Evolutionary conservation across 1,139 yeast genomes (phyloP).

Genomic region (Pichia sp.): DNA sequence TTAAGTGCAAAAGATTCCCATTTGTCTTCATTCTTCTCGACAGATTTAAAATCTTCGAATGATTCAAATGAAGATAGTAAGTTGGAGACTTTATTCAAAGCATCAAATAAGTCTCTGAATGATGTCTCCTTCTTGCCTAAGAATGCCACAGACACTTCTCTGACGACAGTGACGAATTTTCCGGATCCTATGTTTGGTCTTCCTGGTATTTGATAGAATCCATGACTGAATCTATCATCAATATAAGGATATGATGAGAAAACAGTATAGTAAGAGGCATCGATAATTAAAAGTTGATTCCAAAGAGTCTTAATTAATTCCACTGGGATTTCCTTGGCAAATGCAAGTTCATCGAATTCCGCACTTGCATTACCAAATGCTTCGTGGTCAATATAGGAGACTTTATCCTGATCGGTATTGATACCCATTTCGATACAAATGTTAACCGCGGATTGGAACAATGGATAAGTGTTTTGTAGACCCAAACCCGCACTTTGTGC

Average conservation of each 20-base stretch:
- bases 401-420: slow-evolving; percentile 9
- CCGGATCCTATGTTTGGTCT: neutral
- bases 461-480: slow-evolving; percentile 15
- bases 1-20: slow-evolving; percentile 13
- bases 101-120: slow-evolving; percentile 7
- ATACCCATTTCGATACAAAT: slow-evolving; percentile 14
- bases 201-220: slow-evolving; percentile 6
- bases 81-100: neutral
- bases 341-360: slow-evolving; percentile 1
- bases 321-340: slow-evolving; percentile 9
- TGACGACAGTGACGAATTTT: neutral
- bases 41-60: slow-evolving; percentile 5
- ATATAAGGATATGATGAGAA: slow-evolving; percentile 9
- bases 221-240: slow-evolving; percentile 16
- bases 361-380: neutral
- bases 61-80: slow-evolving; percentile 1
- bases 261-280: slow-evolving; percentile 10
- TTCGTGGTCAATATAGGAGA: slow-evolving; percentile 4
- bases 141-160: slow-evolving; percentile 6
- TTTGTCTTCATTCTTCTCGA: slow-evolving; percentile 8
- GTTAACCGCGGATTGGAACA: slow-evolving; percentile 15
- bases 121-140: neutral
- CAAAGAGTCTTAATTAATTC: slow-evolving; percentile 16
- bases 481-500: slow-evolving; percentile 16
- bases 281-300: slow-evolving; percentile 17